Base-by-base conservation (phyloP, 108 stramenopile species). In the Pseudonitzschia multistriata region DNA sequence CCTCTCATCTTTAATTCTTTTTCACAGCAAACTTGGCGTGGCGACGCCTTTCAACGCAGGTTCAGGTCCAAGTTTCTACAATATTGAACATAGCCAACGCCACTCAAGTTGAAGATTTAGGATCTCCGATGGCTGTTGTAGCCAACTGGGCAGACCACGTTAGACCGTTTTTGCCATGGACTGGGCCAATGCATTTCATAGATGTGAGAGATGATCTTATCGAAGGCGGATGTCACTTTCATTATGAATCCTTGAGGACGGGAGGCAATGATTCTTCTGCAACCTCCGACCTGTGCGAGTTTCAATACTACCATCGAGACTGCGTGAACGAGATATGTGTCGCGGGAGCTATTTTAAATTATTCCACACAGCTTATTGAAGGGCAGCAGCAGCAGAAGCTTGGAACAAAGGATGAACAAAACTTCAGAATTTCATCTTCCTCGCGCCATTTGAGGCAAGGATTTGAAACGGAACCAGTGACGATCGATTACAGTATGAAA, bases 101-200 rank as follows among this genome's bases (percentile, higher is more conserved):
- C 21, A 66, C 45, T 27, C 36, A 28, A n/a, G 31, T 49, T 33
- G 66, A 67, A 14, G 48, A 59, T 7, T 31, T 53, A 11, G 54
- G 57, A 33, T 76, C 83, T 52, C 83, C 83, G 0, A 36, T 88
- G 21, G 83, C 62, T 19, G 40, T 53, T n/a, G 82, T 88, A 19
- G 87, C 87, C 3, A 76, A 84, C 67, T 88, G 87, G 87, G 87
- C 87, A 24, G 87, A 88, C 70, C 70, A 53, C 29, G 84, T 83
- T 37, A 81, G 87, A 11, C 71, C 72, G n/a, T 47, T 30, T 25
- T 73, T 74, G 54, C 68, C 42, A 21, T 84, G 83, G 83, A 66
- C 73, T 17, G 71, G 59, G 5, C 71, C 77, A 3, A 65, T 88
- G 29, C 87, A 88, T 67, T 88, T 73, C 62, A 72, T 88, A 40